These are phyloP conservation scores for Atkinsonella hypoxylon DNA, from an alignment of 2,329 filamentous ascomycete genomes.

Conservation along the genomic window DNA sequence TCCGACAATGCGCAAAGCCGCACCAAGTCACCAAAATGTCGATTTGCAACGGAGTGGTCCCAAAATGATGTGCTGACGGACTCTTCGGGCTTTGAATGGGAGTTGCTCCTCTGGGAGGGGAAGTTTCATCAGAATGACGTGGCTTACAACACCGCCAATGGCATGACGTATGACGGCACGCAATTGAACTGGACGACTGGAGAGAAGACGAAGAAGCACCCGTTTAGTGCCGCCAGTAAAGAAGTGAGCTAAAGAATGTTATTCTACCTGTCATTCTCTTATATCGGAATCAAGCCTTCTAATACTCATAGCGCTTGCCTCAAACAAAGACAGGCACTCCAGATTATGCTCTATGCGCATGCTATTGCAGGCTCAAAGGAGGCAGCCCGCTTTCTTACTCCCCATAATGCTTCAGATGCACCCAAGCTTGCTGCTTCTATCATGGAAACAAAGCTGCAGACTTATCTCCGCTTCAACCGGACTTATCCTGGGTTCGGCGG, in stretches of 20 bases:
- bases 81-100: slow-evolving; percentile 21
- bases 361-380: slow-evolving; percentile 24
- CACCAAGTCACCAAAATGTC: slow-evolving; percentile 14
- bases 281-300: neutral
- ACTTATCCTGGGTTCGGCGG: slow-evolving; percentile 29
- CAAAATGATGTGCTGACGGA: slow-evolving; percentile 17
- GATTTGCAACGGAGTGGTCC: slow-evolving; percentile 19
- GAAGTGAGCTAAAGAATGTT: slow-evolving; percentile 13
- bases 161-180: slow-evolving; percentile 29
- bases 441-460: slow-evolving; percentile 25
- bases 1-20: neutral
- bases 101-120: slow-evolving; percentile 32
- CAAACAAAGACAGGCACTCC: slow-evolving; percentile 21
- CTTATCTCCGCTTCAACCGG: slow-evolving; percentile 27
- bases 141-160: slow-evolving; percentile 27
- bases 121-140: slow-evolving; percentile 29
- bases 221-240: slow-evolving; percentile 28
- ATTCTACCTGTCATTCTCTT: neutral
- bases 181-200: slow-evolving; percentile 26
- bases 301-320: neutral
- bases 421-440: slow-evolving; percentile 22
- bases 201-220: slow-evolving; percentile 21
- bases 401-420: slow-evolving; percentile 19
- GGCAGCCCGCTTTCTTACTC: slow-evolving; percentile 27
- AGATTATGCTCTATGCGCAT: slow-evolving; percentile 31